Percentiles rank a stretch among this genome's conserved stretches.
Evolutionary conservation across 306 rosid genomes (phyloP).

Genomic region (Cicer pinnatifidum): DNA sequence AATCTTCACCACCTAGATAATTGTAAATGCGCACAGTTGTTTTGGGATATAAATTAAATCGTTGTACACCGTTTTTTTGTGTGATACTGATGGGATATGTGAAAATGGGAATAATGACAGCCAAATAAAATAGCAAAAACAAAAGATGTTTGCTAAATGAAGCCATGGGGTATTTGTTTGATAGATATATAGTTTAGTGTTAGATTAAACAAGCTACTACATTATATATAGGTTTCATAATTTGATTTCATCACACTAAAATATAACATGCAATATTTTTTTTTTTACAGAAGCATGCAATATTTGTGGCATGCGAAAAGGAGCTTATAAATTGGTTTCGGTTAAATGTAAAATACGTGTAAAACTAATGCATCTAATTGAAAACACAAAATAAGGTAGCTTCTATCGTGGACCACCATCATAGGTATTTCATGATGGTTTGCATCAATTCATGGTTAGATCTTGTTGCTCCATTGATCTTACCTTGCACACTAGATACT

Average conservation of each 20-base stretch:
- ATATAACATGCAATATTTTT: neutral
- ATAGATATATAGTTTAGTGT: neutral
- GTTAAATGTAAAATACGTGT: neutral
- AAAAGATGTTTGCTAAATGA: neutral
- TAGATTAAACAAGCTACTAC: neutral
- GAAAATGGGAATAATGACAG: neutral
- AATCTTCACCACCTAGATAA: neutral
- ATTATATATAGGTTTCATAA: slow-evolving; percentile 3
- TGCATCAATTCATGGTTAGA: neutral
- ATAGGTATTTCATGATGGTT: neutral
- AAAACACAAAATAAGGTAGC: neutral
- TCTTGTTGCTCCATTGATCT: neutral
- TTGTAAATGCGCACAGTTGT: neutral
- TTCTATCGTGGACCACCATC: neutral
- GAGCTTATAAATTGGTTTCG: neutral
- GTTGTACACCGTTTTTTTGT: neutral
- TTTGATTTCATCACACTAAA: neutral
- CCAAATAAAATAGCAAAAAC: neutral
- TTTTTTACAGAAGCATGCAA: neutral
- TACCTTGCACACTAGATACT: too few relatives aligned
- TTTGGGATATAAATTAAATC: neutral
- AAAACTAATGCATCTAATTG: neutral
- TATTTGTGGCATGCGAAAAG: slow-evolving; percentile 3
- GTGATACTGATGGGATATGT: neutral
- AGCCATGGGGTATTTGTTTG: slow-evolving; percentile 26